These are phyloP conservation scores for Solanum appendiculatum DNA, from an alignment of 257 asterid species.

Conservation along the genomic window DNA sequence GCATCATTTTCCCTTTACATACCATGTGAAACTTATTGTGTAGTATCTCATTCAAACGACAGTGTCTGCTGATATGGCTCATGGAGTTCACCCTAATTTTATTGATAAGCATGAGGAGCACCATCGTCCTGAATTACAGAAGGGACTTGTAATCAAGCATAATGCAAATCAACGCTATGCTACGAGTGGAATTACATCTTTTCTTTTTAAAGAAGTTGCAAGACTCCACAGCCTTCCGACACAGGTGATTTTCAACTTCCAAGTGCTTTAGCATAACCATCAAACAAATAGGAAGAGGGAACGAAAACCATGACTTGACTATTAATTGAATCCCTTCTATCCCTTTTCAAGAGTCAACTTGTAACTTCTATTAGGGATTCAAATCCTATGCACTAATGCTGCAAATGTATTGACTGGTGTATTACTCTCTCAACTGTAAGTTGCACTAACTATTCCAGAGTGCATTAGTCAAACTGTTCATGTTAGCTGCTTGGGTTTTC, in stretches of 20 bases:
- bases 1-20: background rate
- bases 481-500: background rate
- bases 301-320: background rate
- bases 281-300: background rate
- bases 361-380: background rate
- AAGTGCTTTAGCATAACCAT: background rate
- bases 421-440: background rate
- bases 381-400: background rate
- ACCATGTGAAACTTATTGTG: background rate
- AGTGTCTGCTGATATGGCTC: conserved; percentile 99
- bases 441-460: background rate
- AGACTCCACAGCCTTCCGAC: conserved; percentile 68
- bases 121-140: conserved; percentile 84
- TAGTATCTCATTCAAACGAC: conserved; percentile 11
- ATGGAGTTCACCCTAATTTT: conserved; percentile 95
- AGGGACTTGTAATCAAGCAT: conserved; percentile 96
- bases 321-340: background rate
- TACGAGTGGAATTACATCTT: conserved; percentile 93
- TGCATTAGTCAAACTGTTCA: background rate
- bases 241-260: conserved; percentile 47
- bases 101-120: conserved; percentile 85
- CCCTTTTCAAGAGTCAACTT: background rate
- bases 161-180: conserved; percentile 97
- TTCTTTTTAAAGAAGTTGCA: conserved; percentile 93
- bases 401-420: background rate